A percentile compares a stretch with the other conserved stretches of the same genome.
phyloP scores from a whole-genome alignment of 2,329 filamentous ascomycete genomes.

The Leptographium radiaticola region DNA sequence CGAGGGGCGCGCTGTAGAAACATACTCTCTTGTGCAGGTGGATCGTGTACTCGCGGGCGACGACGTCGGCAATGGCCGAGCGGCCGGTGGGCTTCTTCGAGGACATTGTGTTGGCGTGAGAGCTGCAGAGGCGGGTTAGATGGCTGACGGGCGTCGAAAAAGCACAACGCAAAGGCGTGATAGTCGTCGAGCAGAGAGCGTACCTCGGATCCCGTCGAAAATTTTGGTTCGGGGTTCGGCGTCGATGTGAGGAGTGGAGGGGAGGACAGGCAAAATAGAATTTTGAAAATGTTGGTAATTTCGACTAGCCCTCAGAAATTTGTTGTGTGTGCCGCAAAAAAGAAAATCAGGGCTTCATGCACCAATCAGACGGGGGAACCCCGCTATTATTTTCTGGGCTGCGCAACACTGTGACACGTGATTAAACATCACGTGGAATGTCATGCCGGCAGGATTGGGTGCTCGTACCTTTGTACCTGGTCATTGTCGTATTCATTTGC shows the following conservation, averaged over 20 bases:
- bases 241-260: constrained; percentile 8
- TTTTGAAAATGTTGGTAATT: constrained; percentile 6
- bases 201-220: constrained; percentile 8
- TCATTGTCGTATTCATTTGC: too few species aligned
- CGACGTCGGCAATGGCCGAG: constrained; percentile 97
- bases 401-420: background rate
- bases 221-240: constrained; percentile 6
- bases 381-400: background rate
- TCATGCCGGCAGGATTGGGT: background rate
- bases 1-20: constrained; percentile 16
- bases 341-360: constrained; percentile 2
- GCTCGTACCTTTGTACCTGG: too few species aligned
- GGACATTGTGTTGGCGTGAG: constrained; percentile 42
- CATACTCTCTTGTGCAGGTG: constrained; percentile 99
- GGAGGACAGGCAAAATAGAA: constrained; percentile 3
- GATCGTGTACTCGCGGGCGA: constrained; percentile 99
- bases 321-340: constrained; percentile 7
- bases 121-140: constrained; percentile 1
- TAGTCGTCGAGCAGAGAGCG: background rate
- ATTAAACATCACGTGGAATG: background rate
- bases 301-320: constrained; percentile 9
- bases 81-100: constrained; percentile 54
- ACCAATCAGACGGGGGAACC: constrained; percentile 5
- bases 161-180: background rate
- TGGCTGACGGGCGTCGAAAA: background rate